A percentile compares a stretch with the other conserved stretches of the same genome.
Evolutionary conservation across 2,329 filamentous ascomycete genomes (phyloP).

Genomic region (Trichoderma polysporum): DNA sequence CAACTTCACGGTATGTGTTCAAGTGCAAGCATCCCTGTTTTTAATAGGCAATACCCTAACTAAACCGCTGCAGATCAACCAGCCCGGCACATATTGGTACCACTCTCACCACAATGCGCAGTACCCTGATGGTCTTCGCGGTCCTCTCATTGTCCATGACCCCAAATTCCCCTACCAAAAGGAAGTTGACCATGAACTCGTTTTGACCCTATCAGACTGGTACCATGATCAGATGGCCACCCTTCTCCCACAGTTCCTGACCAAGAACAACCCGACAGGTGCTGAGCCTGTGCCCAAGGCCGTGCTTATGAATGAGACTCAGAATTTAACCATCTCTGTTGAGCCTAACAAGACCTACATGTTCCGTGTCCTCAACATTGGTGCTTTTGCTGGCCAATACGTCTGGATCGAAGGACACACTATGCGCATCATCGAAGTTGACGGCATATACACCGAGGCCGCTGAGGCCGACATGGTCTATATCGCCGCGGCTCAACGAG

Average conservation of each 20-base stretch:
- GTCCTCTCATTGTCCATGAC: slow-evolving; percentile 64
- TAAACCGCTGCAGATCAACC: slow-evolving; percentile 48
- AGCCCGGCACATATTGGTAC: slow-evolving; percentile 79
- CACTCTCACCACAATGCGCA: slow-evolving; percentile 67
- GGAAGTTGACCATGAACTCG: slow-evolving; percentile 61
- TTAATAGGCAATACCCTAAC: background rate
- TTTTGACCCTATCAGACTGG: slow-evolving; percentile 68
- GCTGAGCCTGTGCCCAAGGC: slow-evolving; percentile 67
- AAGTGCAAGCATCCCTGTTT: background rate
- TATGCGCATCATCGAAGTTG: slow-evolving; percentile 70
- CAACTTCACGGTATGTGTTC: slow-evolving; percentile 58
- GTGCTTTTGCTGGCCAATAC: slow-evolving; percentile 67
- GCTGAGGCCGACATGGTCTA: slow-evolving; percentile 63
- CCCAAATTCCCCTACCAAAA: slow-evolving; percentile 56
- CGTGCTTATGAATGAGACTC: slow-evolving; percentile 70
- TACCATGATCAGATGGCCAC: slow-evolving; percentile 60
- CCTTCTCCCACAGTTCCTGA: slow-evolving; percentile 50
- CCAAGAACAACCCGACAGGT: slow-evolving; percentile 55
- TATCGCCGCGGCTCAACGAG: slow-evolving; percentile 66
- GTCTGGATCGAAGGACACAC: slow-evolving; percentile 67
- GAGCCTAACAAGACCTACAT: slow-evolving; percentile 70
- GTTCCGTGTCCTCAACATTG: slow-evolving; percentile 70
- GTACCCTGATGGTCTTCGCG: slow-evolving; percentile 69
- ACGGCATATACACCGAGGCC: slow-evolving; percentile 66
- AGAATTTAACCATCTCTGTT: slow-evolving; percentile 58